These are phyloP conservation scores for Xylaria multiplex DNA, from an alignment of 2,329 filamentous ascomycete species.

Conservation along the genomic window DNA sequence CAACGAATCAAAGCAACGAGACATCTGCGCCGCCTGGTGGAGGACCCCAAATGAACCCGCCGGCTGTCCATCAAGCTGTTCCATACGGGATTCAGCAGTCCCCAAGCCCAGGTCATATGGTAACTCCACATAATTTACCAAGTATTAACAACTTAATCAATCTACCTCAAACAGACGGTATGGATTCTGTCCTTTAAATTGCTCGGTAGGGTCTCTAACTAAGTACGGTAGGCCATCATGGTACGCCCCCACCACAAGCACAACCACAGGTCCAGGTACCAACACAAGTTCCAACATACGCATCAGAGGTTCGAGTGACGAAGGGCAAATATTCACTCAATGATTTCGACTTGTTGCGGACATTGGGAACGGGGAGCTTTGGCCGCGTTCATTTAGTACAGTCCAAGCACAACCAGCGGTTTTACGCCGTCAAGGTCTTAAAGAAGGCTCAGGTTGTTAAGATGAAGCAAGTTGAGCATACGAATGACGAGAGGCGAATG, in stretches of 20 bases:
- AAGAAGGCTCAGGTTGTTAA: slow-evolving; percentile 99
- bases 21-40: slow-evolving; percentile 47
- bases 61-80: slow-evolving; percentile 46
- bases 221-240: slow-evolving; percentile 49
- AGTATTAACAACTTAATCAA: slow-evolving; percentile 89
- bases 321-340: slow-evolving; percentile 96
- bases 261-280: slow-evolving; percentile 43
- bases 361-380: slow-evolving; percentile 95
- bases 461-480: slow-evolving; percentile 99
- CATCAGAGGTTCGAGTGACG: slow-evolving; percentile 70
- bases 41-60: slow-evolving; percentile 48
- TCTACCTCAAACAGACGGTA: slow-evolving; percentile 60
- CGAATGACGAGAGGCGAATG: slow-evolving; percentile 97
- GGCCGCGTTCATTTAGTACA: slow-evolving; percentile 96
- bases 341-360: slow-evolving; percentile 91
- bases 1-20: slow-evolving; percentile 40
- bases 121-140: slow-evolving; percentile 72
- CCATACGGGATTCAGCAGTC: slow-evolving; percentile 58
- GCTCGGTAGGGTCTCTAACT: slow-evolving; percentile 41
- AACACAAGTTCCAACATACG: slow-evolving; percentile 43
- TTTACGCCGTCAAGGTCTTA: slow-evolving; percentile 97
- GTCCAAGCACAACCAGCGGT: slow-evolving; percentile 97
- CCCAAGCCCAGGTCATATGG: slow-evolving; percentile 46
- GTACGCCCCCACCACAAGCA: slow-evolving; percentile 50
- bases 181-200: slow-evolving; percentile 24